Percentiles rank a stretch among this genome's conserved stretches.
Evolutionary conservation across 2,329 filamentous ascomycete species (phyloP).

Genomic region (Cadophora sp.): DNA sequence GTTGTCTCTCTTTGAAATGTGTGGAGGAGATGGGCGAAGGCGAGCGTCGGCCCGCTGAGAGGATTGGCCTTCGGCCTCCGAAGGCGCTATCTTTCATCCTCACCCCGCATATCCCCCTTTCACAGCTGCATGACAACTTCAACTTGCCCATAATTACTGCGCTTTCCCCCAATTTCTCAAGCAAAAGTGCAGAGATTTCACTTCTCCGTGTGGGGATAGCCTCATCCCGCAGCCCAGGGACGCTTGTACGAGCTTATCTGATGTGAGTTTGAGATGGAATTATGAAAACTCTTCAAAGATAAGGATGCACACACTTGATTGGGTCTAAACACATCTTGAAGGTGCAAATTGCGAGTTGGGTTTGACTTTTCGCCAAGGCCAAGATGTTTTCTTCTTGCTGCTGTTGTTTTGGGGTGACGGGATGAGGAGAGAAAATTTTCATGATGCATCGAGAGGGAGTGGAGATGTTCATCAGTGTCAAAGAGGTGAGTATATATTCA

Average conservation of each 20-base stretch:
- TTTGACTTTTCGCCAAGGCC: not conserved
- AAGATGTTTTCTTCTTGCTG: not conserved
- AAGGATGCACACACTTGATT: not conserved
- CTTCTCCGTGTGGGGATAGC: not conserved
- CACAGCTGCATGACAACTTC: not conserved
- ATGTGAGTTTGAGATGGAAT: not conserved
- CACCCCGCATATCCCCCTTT: not conserved
- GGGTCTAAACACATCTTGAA: not conserved
- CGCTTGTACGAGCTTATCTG: not conserved
- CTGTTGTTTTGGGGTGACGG: not conserved
- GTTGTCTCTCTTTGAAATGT: not conserved
- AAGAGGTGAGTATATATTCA: too few species aligned
- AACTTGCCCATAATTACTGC: not conserved
- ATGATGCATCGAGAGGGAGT: slow-evolving; percentile 10
- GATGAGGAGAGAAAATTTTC: slow-evolving; percentile 10
- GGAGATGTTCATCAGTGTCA: not conserved
- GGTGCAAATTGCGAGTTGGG: not conserved
- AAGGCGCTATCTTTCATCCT: slow-evolving; percentile 7
- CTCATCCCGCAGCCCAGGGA: not conserved
- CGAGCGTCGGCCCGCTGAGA: slow-evolving; percentile 4
- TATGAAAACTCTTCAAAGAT: slow-evolving; percentile 3
- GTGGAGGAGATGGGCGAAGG: slow-evolving; percentile 6
- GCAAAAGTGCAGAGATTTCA: slow-evolving; percentile 9
- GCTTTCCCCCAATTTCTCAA: not conserved
- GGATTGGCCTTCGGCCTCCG: slow-evolving; percentile 4